Evolutionary conservation across 495 filamentous ascomycete genomes (phyloP).

Genomic region (Aspergillus carlsbadensis): DNA sequence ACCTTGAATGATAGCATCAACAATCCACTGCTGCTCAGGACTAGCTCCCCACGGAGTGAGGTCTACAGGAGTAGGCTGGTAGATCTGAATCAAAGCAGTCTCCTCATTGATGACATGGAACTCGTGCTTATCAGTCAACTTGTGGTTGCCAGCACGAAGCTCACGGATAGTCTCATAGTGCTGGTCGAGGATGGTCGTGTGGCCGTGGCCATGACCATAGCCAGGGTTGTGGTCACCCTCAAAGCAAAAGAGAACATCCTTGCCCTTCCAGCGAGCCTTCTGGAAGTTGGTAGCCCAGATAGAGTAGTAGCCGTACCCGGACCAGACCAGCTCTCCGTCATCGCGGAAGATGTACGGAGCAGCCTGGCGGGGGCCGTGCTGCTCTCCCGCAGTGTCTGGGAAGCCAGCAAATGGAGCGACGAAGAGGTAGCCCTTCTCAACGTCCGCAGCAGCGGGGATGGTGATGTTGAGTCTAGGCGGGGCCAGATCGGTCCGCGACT

Average conservation of each 20-base stretch:
- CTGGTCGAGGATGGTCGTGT: constrained; percentile 51
- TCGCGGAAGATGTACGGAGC: constrained; percentile 56
- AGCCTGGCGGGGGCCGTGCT: constrained; percentile 53
- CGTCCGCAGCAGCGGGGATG: constrained; percentile 46
- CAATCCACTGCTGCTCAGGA: constrained; percentile 42
- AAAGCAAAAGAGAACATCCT: constrained; percentile 53
- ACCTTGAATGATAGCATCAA: constrained; percentile 45
- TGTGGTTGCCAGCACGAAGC: constrained; percentile 51
- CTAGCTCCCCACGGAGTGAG: constrained; percentile 37
- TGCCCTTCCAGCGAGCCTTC: constrained; percentile 47
- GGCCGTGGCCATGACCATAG: constrained; percentile 54
- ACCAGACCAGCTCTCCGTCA: constrained; percentile 56
- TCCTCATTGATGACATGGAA: constrained; percentile 48
- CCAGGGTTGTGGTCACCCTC: constrained; percentile 54
- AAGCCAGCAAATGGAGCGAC: constrained; percentile 53
- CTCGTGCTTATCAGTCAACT: constrained; percentile 54
- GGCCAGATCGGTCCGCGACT: constrained; percentile 54
- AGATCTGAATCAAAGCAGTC: constrained; percentile 41
- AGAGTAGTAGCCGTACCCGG: constrained; percentile 52
- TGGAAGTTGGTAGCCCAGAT: constrained; percentile 54
- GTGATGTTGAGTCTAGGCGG: constrained; percentile 57
- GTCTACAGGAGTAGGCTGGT: constrained; percentile 37
- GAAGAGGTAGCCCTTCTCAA: constrained; percentile 54
- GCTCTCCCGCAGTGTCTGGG: constrained; percentile 33
- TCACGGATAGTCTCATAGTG: constrained; percentile 55